Base-by-base conservation (phyloP, 257 asterid genomes). In the Jacaranda copaia region DNA sequence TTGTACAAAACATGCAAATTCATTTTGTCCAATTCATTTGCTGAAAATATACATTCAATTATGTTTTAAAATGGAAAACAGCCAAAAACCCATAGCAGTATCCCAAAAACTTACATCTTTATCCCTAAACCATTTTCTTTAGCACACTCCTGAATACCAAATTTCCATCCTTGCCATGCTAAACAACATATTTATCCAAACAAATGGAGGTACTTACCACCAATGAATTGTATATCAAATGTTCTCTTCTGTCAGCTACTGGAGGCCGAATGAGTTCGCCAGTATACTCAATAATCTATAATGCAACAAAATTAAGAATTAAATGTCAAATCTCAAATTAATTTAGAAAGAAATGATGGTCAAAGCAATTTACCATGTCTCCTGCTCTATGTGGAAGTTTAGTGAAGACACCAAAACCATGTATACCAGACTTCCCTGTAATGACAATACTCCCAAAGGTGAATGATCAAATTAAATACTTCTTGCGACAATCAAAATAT, bases 161-260 rank as follows among this genome's bases (percentile, higher is more conserved):
- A 64, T 61, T 72, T 16, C 39, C 70, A 68, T 8, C 72, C 57
- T 38, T 55, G 32, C 55, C 64, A 70, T 63, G 73, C 55, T 75
- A 64, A 59, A 67, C 2, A 48, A 63, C 65, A 60, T 45, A 57
- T 49, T 62, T 68, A 75, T 68, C 63, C 72, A 74, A 72, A 59
- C 77, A 68, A 68, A 79, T 73, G 52, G 40, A 79, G 61, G 80
- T 49, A 73, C 96, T 81, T 84, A 96, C 99, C 95, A 96, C 98
- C 85, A 96, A 83, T 74, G 96, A 91, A 85, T 96, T 92, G 84
- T 96, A 96, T 70, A 88, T 90, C 77, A 87, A 76, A 77, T 89
- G 98, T 71, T 96, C 99, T 81, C 99, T 93, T 82, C 93, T 88
- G 89, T 96, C 99, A 77, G 98, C 98, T 53, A 96, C 89, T 70